phyloP scores from a whole-genome alignment of 345 rosid genomes.

The Chamaenerion angustifolium region DNA sequence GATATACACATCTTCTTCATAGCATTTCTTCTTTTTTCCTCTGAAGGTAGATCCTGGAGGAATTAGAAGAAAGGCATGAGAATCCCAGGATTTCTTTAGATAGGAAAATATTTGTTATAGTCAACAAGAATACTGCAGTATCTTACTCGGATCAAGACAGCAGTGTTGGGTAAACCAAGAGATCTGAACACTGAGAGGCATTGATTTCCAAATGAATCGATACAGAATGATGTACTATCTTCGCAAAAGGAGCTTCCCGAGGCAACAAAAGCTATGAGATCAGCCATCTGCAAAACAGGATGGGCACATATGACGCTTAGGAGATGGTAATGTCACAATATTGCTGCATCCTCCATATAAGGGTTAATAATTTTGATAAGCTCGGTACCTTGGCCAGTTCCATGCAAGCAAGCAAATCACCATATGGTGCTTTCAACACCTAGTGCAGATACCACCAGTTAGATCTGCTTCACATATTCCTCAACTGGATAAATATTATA shows the following conservation, averaged over 20 bases:
- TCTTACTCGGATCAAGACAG: conserved; percentile 78
- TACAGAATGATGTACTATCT: conserved; percentile 29
- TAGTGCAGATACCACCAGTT: conserved; percentile 5
- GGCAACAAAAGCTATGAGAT: conserved; percentile 88
- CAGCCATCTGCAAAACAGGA: conserved; percentile 51
- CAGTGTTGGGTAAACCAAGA: conserved; percentile 79
- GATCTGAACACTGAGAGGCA: conserved; percentile 83
- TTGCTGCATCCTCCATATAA: not conserved
- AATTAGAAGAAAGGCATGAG: conserved; percentile 5
- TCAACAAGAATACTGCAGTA: conserved; percentile 4
- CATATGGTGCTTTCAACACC: conserved; percentile 80
- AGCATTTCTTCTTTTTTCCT: conserved; percentile 48
- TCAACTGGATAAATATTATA: too few relatives aligned
- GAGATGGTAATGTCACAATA: not conserved
- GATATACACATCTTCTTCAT: conserved; percentile 55
- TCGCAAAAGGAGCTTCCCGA: conserved; percentile 47
- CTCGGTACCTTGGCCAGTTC: conserved; percentile 78
- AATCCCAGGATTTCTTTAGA: not conserved
- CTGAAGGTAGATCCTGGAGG: conserved; percentile 60
- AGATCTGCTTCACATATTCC: not conserved
- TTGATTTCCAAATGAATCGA: conserved; percentile 73
- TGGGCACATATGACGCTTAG: not conserved
- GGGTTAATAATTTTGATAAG: conserved; percentile 1
- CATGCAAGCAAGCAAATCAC: conserved; percentile 66
- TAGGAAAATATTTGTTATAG: not conserved